phyloP scores from a whole-genome alignment of 1,284 basidiomycete species.

The Ceratobasidium papillatum region DNA sequence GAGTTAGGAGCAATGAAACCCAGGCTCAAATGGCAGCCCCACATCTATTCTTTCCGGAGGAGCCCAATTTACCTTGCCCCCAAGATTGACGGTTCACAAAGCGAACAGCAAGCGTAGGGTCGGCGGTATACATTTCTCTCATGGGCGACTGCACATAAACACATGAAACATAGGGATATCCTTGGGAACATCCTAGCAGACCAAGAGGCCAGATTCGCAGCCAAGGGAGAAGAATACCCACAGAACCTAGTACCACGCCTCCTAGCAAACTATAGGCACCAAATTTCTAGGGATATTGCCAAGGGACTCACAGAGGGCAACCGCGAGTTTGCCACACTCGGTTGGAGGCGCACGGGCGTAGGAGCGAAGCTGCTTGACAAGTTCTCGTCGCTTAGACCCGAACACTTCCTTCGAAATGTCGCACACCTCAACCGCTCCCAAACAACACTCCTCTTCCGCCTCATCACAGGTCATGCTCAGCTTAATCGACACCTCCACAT shows the following conservation, averaged over 20 bases:
- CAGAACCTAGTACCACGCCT: neutral
- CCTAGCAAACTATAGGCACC: neutral
- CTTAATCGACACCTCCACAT: neutral
- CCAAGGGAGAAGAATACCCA: neutral
- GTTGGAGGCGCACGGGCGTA: neutral
- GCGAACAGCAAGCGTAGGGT: too few species aligned
- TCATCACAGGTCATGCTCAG: slow-evolving; percentile 4
- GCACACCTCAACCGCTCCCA: neutral
- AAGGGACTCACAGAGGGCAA: neutral
- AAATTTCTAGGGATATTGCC: neutral
- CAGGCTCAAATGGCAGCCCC: too few species aligned
- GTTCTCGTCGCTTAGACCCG: neutral
- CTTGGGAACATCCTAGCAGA: neutral
- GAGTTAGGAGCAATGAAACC: too few species aligned
- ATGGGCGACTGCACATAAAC: too few species aligned
- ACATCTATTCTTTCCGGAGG: too few species aligned
- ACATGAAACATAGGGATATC: neutral
- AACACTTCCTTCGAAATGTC: neutral
- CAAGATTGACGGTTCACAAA: too few species aligned
- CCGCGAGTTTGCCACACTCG: neutral
- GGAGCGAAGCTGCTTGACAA: neutral
- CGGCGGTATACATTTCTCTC: too few species aligned
- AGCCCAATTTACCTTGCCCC: too few species aligned
- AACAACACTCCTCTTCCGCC: neutral
- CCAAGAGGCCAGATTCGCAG: neutral